Evolutionary conservation across 441 rosid genomes (phyloP).

Genomic region (Syzygium malaccense): DNA sequence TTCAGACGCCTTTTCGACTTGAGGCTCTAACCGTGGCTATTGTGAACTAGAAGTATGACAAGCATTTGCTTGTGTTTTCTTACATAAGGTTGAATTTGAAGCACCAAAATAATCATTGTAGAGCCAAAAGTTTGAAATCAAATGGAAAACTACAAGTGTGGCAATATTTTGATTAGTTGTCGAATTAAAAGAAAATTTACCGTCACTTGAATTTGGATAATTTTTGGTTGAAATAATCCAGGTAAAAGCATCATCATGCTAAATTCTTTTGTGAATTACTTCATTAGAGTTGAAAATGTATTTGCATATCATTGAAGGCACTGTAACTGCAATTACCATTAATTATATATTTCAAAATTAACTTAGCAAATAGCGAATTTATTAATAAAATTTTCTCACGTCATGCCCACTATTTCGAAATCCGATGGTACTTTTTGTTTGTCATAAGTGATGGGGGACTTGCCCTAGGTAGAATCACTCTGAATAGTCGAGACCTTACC

Average conservation of each 20-base stretch:
- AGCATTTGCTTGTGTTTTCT: no score
- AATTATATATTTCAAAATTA: no score
- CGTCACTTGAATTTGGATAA: no score
- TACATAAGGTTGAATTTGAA: no score
- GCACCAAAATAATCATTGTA: no score
- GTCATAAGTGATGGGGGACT: background rate
- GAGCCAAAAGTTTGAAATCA: no score
- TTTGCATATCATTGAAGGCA: background rate
- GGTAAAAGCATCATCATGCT: no score
- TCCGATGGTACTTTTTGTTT: background rate
- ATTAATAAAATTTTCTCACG: background rate
- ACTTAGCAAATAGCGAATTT: background rate
- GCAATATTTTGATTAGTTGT: background rate
- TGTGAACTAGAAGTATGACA: no score
- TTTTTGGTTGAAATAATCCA: no score
- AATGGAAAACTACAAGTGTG: background rate
- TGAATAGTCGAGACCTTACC: background rate
- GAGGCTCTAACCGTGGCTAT: no score
- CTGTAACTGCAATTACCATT: background rate
- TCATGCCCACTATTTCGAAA: background rate
- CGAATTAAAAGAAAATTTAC: no score
- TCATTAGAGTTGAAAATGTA: background rate
- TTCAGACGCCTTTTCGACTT: no score
- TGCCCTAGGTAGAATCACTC: background rate
- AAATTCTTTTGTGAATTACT: background rate